A percentile compares a stretch with the other conserved stretches of the same genome.
Evolutionary conservation across 306 rosid genomes (phyloP).

Genomic region (Cucumis hystrix): DNA sequence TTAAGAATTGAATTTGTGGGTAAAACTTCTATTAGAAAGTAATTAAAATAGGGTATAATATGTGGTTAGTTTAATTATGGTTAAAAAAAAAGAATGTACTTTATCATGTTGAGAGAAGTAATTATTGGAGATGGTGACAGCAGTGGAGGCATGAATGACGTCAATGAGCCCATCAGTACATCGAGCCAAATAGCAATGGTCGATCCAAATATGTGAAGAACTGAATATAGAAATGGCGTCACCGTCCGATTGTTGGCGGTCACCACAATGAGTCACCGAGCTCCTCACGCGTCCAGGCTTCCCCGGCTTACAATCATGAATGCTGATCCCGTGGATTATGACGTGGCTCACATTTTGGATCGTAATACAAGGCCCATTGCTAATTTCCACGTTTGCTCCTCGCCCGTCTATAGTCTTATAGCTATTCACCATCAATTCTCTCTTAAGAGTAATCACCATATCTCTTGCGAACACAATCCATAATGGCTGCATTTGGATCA

Average conservation of each 20-base stretch:
- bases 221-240: conserved; percentile 45
- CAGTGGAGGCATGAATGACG: conserved; percentile 54
- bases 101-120: conserved; percentile 76
- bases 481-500: conserved; percentile 45
- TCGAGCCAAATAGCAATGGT: conserved; percentile 62
- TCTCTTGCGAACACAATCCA: conserved; percentile 51
- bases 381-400: conserved; percentile 67
- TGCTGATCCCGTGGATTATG: conserved; percentile 66
- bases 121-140: conserved; percentile 65
- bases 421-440: conserved; percentile 65
- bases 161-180: conserved; percentile 69
- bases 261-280: conserved; percentile 37
- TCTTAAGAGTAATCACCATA: conserved; percentile 47
- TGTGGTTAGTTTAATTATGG: too few relatives aligned
- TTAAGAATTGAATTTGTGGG: neutral
- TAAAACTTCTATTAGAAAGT: too few relatives aligned
- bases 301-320: conserved; percentile 65
- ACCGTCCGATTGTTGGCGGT: conserved; percentile 50
- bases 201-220: conserved; percentile 72
- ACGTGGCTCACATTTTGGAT: conserved; percentile 59
- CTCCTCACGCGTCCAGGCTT: conserved; percentile 39
- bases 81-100: conserved; percentile 8
- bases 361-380: conserved; percentile 67
- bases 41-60: too few relatives aligned
- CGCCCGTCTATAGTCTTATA: conserved; percentile 85